A percentile compares a stretch with the other conserved stretches of the same genome.
phyloP scores from a whole-genome alignment of 768 basidiomycete genomes.

The Dioszegia hungarica region DNA sequence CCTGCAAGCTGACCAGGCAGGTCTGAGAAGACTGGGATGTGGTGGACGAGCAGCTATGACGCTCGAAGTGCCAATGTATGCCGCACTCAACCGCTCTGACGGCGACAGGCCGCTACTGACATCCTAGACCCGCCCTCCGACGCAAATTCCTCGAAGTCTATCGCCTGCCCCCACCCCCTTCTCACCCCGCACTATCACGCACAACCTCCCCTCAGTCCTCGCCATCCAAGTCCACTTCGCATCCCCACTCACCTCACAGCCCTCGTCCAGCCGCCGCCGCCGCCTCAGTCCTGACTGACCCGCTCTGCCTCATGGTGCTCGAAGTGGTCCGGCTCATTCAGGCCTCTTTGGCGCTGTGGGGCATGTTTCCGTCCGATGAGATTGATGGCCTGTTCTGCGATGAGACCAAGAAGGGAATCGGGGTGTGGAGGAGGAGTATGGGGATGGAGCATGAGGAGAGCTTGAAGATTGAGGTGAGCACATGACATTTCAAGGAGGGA shows the following conservation, averaged over 20 bases:
- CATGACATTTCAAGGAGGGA: background rate
- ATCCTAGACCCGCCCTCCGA: constrained; percentile 26
- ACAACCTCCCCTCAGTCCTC: constrained; percentile 20
- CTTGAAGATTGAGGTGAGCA: constrained; percentile 32
- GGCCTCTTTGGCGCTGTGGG: constrained; percentile 30
- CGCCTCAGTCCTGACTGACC: constrained; percentile 19
- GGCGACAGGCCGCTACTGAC: too few relatives aligned
- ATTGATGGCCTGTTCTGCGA: constrained; percentile 42
- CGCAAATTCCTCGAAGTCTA: constrained; percentile 39
- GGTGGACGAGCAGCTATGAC: constrained; percentile 40
- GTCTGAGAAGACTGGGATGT: constrained; percentile 37
- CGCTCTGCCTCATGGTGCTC: constrained; percentile 27
- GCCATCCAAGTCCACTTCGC: constrained; percentile 17
- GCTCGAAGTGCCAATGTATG: constrained; percentile 36
- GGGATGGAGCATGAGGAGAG: constrained; percentile 43
- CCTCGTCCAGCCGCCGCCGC: constrained; percentile 13
- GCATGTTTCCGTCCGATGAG: constrained; percentile 19
- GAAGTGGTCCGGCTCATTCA: constrained; percentile 40
- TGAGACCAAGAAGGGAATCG: constrained; percentile 37
- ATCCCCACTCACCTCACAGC: constrained; percentile 19
- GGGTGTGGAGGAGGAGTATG: constrained; percentile 33
- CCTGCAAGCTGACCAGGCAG: background rate
- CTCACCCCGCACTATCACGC: constrained; percentile 15
- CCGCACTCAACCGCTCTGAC: too few relatives aligned
- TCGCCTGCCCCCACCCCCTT: constrained; percentile 23